phyloP scores from a whole-genome alignment of 2,329 filamentous ascomycete species.

The Arthrobotrys iridis region DNA sequence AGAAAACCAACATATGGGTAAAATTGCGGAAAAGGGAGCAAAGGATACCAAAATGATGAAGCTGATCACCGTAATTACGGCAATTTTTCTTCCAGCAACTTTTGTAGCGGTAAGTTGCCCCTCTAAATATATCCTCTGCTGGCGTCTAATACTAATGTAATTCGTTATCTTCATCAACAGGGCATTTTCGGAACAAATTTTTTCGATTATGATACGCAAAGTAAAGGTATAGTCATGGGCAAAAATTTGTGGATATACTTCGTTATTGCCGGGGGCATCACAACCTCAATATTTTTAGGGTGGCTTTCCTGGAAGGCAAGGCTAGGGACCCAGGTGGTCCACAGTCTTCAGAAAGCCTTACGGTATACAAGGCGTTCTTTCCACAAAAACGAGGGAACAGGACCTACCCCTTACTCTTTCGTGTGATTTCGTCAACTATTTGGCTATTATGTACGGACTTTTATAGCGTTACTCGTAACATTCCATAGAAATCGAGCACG shows the following conservation, averaged over 20 bases:
- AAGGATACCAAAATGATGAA: conserved; percentile 32
- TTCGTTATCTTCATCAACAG: not conserved
- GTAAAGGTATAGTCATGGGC: not conserved
- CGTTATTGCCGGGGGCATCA: conserved; percentile 2
- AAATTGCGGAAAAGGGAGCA: conserved; percentile 9
- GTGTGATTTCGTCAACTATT: not conserved
- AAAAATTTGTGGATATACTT: conserved; percentile 22
- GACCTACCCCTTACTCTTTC: not conserved
- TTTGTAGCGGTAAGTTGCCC: conserved; percentile 17
- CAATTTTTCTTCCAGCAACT: conserved; percentile 18
- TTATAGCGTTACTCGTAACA: not conserved
- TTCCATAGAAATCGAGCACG: too few species aligned
- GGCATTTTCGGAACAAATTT: conserved; percentile 32
- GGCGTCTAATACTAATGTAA: too few species aligned
- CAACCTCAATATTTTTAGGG: not conserved
- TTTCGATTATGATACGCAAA: not conserved
- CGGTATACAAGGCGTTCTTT: not conserved
- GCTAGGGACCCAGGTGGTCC: not conserved
- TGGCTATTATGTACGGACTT: too few species aligned
- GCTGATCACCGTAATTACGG: conserved; percentile 16
- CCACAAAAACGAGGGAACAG: not conserved
- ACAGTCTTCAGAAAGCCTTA: not conserved
- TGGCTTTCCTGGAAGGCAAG: conserved; percentile 1
- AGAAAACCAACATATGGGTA: conserved; percentile 6
- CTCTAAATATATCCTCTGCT: not conserved